phyloP scores from a whole-genome alignment of 306 rosid species.

The Myrica gale region DNA sequence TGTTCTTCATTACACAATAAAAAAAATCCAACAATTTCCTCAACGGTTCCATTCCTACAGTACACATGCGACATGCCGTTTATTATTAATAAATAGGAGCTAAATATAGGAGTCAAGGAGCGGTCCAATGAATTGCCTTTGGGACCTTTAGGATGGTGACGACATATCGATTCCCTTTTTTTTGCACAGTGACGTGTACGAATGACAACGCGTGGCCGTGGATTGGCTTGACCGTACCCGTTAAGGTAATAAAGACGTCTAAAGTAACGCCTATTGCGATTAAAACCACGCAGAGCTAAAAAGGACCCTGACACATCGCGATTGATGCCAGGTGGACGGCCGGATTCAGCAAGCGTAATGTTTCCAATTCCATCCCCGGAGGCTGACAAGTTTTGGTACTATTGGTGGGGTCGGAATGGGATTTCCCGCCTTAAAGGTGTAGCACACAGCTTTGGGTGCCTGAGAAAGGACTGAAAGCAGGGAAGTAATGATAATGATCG shows the following conservation, averaged over 20 bases:
- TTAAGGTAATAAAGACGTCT: neutral
- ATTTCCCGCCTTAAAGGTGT: constrained; percentile 31
- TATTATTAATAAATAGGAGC: too few species aligned
- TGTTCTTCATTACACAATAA: too few species aligned
- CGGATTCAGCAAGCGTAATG: neutral
- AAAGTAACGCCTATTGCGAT: neutral
- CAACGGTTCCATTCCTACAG: too few species aligned
- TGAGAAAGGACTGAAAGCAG: neutral
- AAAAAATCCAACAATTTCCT: too few species aligned
- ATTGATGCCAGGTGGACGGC: constrained; percentile 28
- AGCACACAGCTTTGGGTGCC: constrained; percentile 7
- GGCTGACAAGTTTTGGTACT: neutral
- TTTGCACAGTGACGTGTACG: constrained; percentile 12
- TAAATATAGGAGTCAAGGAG: too few species aligned
- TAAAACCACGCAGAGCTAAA: neutral
- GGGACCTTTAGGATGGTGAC: too few species aligned
- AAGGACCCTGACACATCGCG: neutral
- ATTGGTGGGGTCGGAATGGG: neutral
- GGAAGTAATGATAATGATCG: neutral
- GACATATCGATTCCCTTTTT: too few species aligned
- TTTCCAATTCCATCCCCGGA: neutral
- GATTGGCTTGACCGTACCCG: constrained; percentile 5
- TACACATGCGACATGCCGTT: too few species aligned
- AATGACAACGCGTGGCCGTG: constrained; percentile 14
- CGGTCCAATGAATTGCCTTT: too few species aligned